These are phyloP conservation scores for Coniochaeta sp. DNA, from an alignment of 2,329 filamentous ascomycete species.

Conservation along the genomic window DNA sequence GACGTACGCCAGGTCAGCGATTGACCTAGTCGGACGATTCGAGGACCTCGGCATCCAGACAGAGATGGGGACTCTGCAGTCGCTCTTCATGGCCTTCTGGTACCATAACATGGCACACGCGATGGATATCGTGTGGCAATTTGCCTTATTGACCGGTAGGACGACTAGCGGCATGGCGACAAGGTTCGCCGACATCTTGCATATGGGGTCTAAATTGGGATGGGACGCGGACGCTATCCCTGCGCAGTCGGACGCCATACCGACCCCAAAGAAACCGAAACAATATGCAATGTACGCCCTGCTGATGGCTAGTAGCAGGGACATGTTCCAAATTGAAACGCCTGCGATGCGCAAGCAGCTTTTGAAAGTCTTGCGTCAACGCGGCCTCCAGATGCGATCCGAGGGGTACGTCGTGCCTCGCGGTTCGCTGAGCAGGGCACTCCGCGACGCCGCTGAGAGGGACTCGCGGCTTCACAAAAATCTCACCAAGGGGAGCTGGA, in stretches of 20 bases:
- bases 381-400: background rate
- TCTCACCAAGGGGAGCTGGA: background rate
- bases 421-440: background rate
- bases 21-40: conserved; percentile 17
- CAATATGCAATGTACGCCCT: background rate
- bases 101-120: background rate
- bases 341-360: background rate
- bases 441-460: background rate
- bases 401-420: background rate
- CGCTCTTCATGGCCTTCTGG: background rate
- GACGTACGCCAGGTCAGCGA: conserved; percentile 10
- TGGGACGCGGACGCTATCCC: background rate
- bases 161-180: background rate
- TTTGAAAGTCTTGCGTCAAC: background rate
- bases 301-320: background rate
- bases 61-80: background rate
- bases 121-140: background rate
- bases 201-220: background rate
- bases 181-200: background rate
- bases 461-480: background rate
- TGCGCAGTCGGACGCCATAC: background rate
- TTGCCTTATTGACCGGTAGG: background rate
- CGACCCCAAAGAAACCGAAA: background rate
- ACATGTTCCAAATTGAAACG: background rate
- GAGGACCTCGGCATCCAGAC: conserved; percentile 5